These are phyloP conservation scores for Botrytis byssoidea DNA, from an alignment of 2,329 filamentous ascomycete species.

Conservation along the genomic window DNA sequence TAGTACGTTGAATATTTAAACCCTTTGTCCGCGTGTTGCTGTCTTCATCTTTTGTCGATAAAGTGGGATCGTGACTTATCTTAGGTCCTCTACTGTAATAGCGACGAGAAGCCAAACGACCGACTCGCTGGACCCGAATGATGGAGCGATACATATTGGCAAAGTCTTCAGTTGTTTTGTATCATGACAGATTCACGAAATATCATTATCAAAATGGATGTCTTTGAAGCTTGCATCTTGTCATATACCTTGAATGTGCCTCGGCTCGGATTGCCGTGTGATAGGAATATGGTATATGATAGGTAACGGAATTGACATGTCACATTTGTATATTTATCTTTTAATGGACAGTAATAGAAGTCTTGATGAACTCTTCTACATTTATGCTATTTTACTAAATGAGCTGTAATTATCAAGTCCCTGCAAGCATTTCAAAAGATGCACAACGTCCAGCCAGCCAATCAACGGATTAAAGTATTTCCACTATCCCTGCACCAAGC, in stretches of 20 bases:
- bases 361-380: neutral
- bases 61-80: neutral
- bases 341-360: neutral
- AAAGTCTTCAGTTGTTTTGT: neutral
- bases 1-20: neutral
- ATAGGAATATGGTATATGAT: neutral
- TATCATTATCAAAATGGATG: neutral
- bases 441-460: neutral
- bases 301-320: neutral
- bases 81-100: neutral
- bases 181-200: neutral
- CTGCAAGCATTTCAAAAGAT: neutral
- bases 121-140: neutral
- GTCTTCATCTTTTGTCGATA: neutral
- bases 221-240: neutral
- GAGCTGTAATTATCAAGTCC: neutral
- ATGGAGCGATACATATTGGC: conserved; percentile 6
- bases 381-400: neutral
- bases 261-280: neutral
- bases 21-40: neutral
- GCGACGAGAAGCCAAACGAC: conserved; percentile 8
- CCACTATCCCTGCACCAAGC: conserved; percentile 4
- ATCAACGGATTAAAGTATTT: conserved; percentile 6
- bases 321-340: neutral
- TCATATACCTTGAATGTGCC: neutral